These are phyloP conservation scores for Rhytidiadelphus loreus DNA, from an alignment of 225 moss, liverwort and hornwort genomes.

Conservation along the genomic window DNA sequence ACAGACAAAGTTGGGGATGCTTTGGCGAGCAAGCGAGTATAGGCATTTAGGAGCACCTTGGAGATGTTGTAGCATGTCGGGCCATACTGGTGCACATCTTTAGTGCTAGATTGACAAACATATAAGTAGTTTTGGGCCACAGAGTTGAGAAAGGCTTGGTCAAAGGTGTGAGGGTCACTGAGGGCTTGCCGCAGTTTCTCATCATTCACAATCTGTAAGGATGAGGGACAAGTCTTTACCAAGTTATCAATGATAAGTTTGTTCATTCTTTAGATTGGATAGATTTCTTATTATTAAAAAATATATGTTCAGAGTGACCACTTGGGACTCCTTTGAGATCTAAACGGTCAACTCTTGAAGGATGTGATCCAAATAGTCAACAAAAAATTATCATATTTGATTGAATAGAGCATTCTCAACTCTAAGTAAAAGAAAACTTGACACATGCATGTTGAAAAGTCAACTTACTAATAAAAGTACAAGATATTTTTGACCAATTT, in stretches of 20 bases:
- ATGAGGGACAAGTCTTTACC: background rate
- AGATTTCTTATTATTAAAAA: background rate
- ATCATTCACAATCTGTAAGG: background rate
- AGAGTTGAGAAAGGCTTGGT: background rate
- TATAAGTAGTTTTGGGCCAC: background rate
- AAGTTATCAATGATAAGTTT: background rate
- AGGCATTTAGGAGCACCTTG: background rate
- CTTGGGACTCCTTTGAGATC: background rate
- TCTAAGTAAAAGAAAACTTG: background rate
- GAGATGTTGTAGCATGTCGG: background rate
- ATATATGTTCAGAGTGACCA: background rate
- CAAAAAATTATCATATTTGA: background rate
- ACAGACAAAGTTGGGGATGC: too few species aligned
- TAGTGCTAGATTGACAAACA: rapidly evolving
- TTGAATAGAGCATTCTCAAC: rapidly evolving
- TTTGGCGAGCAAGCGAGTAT: too few species aligned
- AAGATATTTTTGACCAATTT: too few species aligned
- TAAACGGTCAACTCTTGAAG: too few species aligned
- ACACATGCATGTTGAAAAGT: background rate
- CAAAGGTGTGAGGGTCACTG: background rate
- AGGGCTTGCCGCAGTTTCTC: background rate
- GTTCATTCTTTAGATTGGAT: background rate
- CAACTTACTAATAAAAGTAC: background rate
- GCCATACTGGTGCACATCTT: background rate
- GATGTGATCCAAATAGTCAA: background rate